These are phyloP conservation scores for Globisporangium middletonii DNA, from an alignment of 352 stramenopile genomes.

Conservation along the genomic window DNA sequence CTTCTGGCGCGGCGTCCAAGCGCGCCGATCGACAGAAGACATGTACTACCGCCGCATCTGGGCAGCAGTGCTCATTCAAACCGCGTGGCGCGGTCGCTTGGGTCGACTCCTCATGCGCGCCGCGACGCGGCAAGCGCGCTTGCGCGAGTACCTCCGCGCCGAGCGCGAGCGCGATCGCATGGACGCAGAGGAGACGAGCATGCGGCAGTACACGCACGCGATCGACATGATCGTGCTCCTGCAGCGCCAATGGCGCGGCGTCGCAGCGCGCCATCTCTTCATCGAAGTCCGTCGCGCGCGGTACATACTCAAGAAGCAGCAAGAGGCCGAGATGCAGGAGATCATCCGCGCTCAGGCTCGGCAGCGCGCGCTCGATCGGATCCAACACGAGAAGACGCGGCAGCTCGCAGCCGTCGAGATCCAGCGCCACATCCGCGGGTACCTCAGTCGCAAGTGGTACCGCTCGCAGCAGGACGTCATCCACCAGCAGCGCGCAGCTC, in stretches of 20 bases:
- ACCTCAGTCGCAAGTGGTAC: constrained; percentile 47
- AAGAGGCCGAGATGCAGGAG: constrained; percentile 65
- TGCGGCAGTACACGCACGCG: constrained; percentile 38
- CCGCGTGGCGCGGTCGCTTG: constrained; percentile 57
- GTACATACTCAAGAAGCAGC: constrained; percentile 57
- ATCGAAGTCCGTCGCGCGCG: constrained; percentile 48
- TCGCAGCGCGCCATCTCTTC: constrained; percentile 57
- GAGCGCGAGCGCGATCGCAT: constrained; percentile 62
- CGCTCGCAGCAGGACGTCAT: constrained; percentile 48
- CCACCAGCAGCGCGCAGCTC: constrained; percentile 35
- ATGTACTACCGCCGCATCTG: constrained; percentile 52
- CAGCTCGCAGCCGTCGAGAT: constrained; percentile 60
- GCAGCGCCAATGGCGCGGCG: constrained; percentile 66
- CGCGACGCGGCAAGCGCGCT: constrained; percentile 40
- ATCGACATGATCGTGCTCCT: constrained; percentile 54
- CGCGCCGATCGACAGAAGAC: constrained; percentile 47
- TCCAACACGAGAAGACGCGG: constrained; percentile 32
- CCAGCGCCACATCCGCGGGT: constrained; percentile 61
- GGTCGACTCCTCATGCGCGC: constrained; percentile 41
- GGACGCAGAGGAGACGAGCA: constrained; percentile 34
- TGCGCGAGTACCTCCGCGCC: constrained; percentile 63
- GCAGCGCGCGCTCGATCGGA: constrained; percentile 40
- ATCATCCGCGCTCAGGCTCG: constrained; percentile 45
- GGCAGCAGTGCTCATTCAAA: constrained; percentile 68
- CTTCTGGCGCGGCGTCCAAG: constrained; percentile 51